These are phyloP conservation scores for Coemansia sp. DNA, from an alignment of 192 early-diverging fungal genomes.

Conservation along the genomic window DNA sequence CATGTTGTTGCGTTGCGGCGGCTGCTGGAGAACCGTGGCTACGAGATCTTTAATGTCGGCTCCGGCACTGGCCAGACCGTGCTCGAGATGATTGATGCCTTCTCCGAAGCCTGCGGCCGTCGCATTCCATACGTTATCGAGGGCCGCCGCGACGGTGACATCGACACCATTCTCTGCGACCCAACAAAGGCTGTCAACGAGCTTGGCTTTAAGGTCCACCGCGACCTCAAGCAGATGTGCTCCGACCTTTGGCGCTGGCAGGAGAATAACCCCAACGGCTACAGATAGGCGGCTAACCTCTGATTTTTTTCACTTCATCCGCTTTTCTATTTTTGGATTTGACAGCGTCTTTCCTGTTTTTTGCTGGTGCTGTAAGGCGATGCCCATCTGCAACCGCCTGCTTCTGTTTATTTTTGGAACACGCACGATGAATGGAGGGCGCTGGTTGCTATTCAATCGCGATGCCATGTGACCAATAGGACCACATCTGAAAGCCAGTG, in stretches of 20 bases:
- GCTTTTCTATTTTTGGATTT: not conserved
- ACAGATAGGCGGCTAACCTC: conserved; percentile 7
- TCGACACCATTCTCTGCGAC: conserved; percentile 80
- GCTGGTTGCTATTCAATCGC: too few species aligned
- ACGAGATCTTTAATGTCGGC: conserved; percentile 86
- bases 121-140: conserved; percentile 72
- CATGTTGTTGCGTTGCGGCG: conserved; percentile 85
- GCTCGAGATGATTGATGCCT: conserved; percentile 85
- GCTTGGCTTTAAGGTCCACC: conserved; percentile 66
- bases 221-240: conserved; percentile 65
- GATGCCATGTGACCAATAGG: too few species aligned
- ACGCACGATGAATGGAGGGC: too few species aligned
- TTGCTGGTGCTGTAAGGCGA: too few species aligned
- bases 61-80: conserved; percentile 92
- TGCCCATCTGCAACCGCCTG: too few species aligned
- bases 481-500: too few species aligned
- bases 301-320: not conserved
- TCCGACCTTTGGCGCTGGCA: conserved; percentile 74
- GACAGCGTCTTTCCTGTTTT: too few species aligned
- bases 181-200: conserved; percentile 62
- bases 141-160: conserved; percentile 78
- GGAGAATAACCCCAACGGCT: conserved; percentile 68
- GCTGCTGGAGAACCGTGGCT: conserved; percentile 58
- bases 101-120: conserved; percentile 73
- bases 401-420: too few species aligned